Percentiles rank a stretch among this genome's conserved stretches.
Conservation (phyloP, 2,329 filamentous ascomycete genomes). For the Aspergillus piperis region DNA sequence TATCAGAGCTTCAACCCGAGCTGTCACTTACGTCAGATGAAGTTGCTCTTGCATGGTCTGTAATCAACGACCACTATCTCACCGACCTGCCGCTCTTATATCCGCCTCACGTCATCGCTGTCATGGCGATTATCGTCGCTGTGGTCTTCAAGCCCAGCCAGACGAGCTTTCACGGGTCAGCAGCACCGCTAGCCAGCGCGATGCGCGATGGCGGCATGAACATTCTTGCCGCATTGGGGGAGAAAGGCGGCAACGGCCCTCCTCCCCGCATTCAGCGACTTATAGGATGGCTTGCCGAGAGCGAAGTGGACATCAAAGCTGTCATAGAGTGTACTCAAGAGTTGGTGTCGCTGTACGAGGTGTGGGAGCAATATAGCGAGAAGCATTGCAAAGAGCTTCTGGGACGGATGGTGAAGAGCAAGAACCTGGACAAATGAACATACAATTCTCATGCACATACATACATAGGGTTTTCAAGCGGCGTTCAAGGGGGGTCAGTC, state of each 20-base stretch:
- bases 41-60: slow-evolving; percentile 71
- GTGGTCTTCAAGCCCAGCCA: slow-evolving; percentile 75
- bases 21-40: slow-evolving; percentile 78
- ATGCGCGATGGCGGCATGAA: slow-evolving; percentile 41
- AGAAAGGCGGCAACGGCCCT: slow-evolving; percentile 32
- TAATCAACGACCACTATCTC: slow-evolving; percentile 91
- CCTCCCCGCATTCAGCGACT: slow-evolving; percentile 61
- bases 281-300: slow-evolving; percentile 81
- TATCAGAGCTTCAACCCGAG: slow-evolving; percentile 69
- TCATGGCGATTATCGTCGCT: slow-evolving; percentile 80
- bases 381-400: slow-evolving; percentile 66
- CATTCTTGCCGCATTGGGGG: slow-evolving; percentile 37
- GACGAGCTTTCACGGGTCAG: slow-evolving; percentile 33
- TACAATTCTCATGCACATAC: background rate
- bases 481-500: background rate
- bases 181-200: slow-evolving; percentile 35
- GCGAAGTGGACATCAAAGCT: slow-evolving; percentile 77
- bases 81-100: slow-evolving; percentile 86
- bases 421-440: slow-evolving; percentile 57
- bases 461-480: background rate
- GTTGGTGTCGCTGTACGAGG: slow-evolving; percentile 83
- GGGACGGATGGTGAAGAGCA: slow-evolving; percentile 62
- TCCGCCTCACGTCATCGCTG: slow-evolving; percentile 83
- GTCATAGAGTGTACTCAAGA: slow-evolving; percentile 91
- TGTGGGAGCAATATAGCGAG: slow-evolving; percentile 67